phyloP scores from a whole-genome alignment of 306 rosid genomes.

The Echinosophora koreensis region DNA sequence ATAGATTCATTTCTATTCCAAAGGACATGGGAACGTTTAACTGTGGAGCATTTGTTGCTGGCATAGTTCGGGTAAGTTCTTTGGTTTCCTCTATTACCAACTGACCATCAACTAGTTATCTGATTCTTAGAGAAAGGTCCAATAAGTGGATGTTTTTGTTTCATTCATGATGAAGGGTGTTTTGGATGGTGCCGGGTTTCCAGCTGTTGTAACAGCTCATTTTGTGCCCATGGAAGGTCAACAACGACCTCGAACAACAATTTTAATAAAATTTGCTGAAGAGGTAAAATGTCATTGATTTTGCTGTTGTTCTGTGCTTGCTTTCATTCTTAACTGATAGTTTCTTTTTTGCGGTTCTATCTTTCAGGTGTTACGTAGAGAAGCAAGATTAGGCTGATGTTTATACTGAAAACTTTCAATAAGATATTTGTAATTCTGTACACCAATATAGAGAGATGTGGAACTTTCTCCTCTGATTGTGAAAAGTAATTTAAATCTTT shows the following conservation, averaged over 20 bases:
- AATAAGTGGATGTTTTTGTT: conserved; percentile 46
- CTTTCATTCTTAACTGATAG: conserved; percentile 12
- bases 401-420: conserved; percentile 31
- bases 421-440: conserved; percentile 46
- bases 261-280: conserved; percentile 89
- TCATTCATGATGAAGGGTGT: conserved; percentile 70
- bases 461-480: conserved; percentile 33
- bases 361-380: conserved; percentile 85
- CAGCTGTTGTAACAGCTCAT: conserved; percentile 99
- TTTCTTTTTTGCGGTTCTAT: conserved; percentile 42
- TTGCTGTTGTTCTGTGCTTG: conserved; percentile 10
- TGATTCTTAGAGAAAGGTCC: conserved; percentile 40
- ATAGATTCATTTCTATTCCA: conserved; percentile 93
- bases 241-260: conserved; percentile 95
- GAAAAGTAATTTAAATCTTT: conserved; percentile 36
- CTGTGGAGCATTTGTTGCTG: conserved; percentile 98
- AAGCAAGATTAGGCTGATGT: conserved; percentile 88
- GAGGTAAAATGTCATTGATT: conserved; percentile 65
- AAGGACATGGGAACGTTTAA: conserved; percentile 99
- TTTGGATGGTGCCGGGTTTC: conserved; percentile 93
- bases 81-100: conserved; percentile 18
- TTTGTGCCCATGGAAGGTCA: conserved; percentile 99
- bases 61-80: conserved; percentile 87
- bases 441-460: conserved; percentile 45
- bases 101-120: conserved; percentile 8